Base-by-base conservation (phyloP, 2,329 filamentous ascomycete genomes). In the Dactylellina leptospora region DNA sequence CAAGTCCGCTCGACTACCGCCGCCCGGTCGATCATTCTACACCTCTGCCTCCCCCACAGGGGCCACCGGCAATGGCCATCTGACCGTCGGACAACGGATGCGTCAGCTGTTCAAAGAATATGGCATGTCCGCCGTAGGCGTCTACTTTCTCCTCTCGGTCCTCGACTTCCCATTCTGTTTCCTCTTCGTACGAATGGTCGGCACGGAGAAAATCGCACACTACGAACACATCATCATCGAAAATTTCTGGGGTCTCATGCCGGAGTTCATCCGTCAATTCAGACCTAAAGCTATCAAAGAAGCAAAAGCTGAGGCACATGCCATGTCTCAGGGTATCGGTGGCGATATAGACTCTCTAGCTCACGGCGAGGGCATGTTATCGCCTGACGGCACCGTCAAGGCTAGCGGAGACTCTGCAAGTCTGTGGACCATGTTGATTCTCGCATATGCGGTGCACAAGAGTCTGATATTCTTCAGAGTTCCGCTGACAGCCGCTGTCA, bases 371-470 rank as follows among this genome's bases (percentile, higher is more conserved):
- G 54, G 50, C 11, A 53, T 51, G 44, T 56, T 40, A 40, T 16
- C 13, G 11, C 36, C 36, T n/a, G 8, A 48, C 10, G 60, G 47
- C 18, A 64, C 62, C 42, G 56, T 27, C 13, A 20, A 9, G 18
- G 90, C 91, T 45, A 30, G 22, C 4, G 28, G 25, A 10, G 45
- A 45, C 8, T 44, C 22, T 47, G 54, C 33, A 9, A 50, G 86
- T 77, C 82, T 90, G 54, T 89, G 87, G 86, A 97, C 95, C 6
- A 92, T 97, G 79, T 83, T 99, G 27, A 92, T 91, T 13, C 85
- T 99, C 51, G 95, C 95, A 10, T 99, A 99, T 78, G 93, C 93
- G 25, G 91, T 99, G 68, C 95, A 99, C 84, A 99, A 99, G 82
- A 96, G 90, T 76, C 28, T 74, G 47, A 97, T 99, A 77, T 96